A percentile compares a stretch with the other conserved stretches of the same genome.
These are phyloP conservation scores for Besnoitia besnoiti DNA, from an alignment of 169 alveolate genomes.

Conservation along the genomic window DNA sequence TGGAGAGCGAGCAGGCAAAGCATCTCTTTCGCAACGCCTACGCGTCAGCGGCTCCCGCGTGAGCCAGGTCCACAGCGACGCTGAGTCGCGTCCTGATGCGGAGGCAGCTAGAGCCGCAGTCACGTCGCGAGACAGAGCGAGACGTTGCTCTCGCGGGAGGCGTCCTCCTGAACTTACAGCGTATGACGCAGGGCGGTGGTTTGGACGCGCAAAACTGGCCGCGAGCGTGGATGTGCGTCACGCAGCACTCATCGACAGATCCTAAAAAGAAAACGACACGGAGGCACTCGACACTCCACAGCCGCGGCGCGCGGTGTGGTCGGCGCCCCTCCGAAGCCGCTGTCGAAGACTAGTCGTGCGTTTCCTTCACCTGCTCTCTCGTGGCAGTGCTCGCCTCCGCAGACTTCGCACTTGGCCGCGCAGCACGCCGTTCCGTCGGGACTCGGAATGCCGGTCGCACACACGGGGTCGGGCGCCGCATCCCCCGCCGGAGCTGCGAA, in stretches of 20 bases:
- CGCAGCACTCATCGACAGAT: conserved; percentile 24
- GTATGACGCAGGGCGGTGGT: neutral
- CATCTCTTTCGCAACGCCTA: no score
- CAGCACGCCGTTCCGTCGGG: conserved; percentile 22
- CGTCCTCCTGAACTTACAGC: neutral
- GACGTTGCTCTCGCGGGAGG: no score
- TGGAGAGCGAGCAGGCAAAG: no score
- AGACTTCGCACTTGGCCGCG: conserved; percentile 22
- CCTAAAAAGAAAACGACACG: neutral
- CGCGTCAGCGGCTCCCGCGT: no score
- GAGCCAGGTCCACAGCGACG: no score
- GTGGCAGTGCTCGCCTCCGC: conserved; percentile 23
- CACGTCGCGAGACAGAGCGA: no score
- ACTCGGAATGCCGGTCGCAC: conserved; percentile 32
- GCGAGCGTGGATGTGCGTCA: conserved; percentile 19
- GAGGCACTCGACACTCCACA: no score
- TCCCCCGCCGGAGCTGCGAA: neutral
- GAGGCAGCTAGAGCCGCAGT: no score
- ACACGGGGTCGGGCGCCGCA: neutral
- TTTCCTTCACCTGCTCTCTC: neutral
- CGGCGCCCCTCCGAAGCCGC: neutral
- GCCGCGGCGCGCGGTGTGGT: neutral
- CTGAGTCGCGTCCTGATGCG: no score
- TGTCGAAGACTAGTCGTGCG: neutral
- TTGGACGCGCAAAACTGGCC: neutral